Percentiles rank a stretch among this genome's conserved stretches.
phyloP scores from a whole-genome alignment of 2,329 filamentous ascomycete genomes.

The Pezicula rhizophila region DNA sequence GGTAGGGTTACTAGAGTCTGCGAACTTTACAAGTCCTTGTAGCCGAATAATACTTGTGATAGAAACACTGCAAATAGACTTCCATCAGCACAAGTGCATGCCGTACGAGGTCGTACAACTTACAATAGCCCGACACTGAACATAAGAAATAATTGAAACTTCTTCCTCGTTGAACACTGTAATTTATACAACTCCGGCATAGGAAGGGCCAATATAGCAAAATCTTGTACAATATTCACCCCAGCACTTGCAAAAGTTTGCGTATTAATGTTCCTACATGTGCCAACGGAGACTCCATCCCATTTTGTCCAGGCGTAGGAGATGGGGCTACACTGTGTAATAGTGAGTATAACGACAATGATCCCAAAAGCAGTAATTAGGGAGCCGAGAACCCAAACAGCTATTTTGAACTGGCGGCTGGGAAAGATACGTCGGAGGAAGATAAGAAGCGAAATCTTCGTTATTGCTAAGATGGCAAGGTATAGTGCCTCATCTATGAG shows the following conservation, averaged over 20 bases:
- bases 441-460: constrained; percentile 46
- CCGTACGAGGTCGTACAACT: neutral
- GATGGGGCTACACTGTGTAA: constrained; percentile 48
- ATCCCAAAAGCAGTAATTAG: constrained; percentile 35
- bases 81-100: neutral
- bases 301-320: constrained; percentile 47
- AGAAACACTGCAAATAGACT: constrained; percentile 14
- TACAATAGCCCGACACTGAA: constrained; percentile 42
- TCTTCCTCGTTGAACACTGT: constrained; percentile 41
- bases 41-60: constrained; percentile 21
- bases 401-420: constrained; percentile 27
- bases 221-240: constrained; percentile 46
- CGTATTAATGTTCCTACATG: constrained; percentile 43
- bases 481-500: constrained; percentile 40
- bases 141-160: constrained; percentile 43
- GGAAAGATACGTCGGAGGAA: constrained; percentile 53
- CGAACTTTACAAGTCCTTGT: constrained; percentile 16
- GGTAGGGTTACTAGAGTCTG: constrained; percentile 16
- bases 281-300: constrained; percentile 40
- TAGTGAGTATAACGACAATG: constrained; percentile 27
- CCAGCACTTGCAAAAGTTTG: constrained; percentile 45
- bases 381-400: constrained; percentile 37
- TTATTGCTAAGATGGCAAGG: constrained; percentile 38
- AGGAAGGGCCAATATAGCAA: constrained; percentile 46
- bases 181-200: constrained; percentile 37